A percentile compares a stretch with the other conserved stretches of the same genome.
These are phyloP conservation scores for Murraya paniculata DNA, from an alignment of 345 rosid species.

Conservation along the genomic window DNA sequence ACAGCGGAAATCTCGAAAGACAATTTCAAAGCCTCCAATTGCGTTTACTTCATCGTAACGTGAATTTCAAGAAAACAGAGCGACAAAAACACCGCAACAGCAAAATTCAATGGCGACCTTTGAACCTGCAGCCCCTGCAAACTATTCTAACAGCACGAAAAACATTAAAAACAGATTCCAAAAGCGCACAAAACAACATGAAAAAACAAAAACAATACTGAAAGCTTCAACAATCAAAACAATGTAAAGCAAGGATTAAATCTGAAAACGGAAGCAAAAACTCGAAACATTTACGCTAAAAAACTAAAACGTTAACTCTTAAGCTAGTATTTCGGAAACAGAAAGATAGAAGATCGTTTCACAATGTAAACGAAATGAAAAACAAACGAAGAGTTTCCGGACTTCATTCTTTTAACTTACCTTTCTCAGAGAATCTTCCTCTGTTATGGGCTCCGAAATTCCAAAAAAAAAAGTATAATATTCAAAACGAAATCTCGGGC, in stretches of 20 bases:
- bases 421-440: constrained; percentile 1
- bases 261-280: background rate
- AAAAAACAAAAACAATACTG: background rate
- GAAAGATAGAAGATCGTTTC: background rate
- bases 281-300: background rate
- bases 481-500: background rate
- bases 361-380: background rate
- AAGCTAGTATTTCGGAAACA: too few species aligned
- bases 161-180: background rate
- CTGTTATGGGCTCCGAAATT: background rate
- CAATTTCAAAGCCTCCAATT: background rate
- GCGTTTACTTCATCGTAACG: constrained; percentile 15
- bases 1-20: constrained; percentile 1
- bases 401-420: background rate
- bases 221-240: too few species aligned
- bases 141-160: background rate
- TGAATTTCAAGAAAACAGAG: constrained; percentile 15
- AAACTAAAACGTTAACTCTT: too few species aligned
- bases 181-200: background rate
- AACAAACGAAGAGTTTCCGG: background rate
- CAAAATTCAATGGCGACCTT: constrained; percentile 7
- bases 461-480: background rate
- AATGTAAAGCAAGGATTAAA: too few species aligned
- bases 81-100: background rate
- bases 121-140: background rate